Percentiles rank a stretch among this genome's conserved stretches.
Conservation (phyloP, 2,329 filamentous ascomycete species). For the Botrytis galanthina region DNA sequence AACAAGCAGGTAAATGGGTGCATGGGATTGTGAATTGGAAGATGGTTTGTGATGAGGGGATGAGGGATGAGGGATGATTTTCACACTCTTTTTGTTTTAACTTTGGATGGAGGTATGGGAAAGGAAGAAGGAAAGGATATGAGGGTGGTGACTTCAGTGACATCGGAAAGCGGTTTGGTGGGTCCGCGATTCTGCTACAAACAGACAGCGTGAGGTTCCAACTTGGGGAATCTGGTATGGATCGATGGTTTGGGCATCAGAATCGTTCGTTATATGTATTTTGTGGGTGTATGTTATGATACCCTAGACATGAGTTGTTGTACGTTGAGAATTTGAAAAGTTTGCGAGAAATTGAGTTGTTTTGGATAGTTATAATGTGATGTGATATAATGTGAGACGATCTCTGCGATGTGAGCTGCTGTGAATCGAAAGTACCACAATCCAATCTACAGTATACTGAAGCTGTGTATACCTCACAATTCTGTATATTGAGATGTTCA, state of each 20-base stretch:
- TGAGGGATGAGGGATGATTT: constrained; percentile 12
- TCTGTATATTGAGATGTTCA: neutral
- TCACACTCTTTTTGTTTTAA: constrained; percentile 12
- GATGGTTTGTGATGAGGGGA: constrained; percentile 13
- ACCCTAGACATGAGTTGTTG: constrained; percentile 5
- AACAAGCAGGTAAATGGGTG: constrained; percentile 1
- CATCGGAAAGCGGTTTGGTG: neutral
- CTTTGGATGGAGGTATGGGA: constrained; percentile 6
- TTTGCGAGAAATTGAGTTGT: neutral
- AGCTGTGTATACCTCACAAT: neutral
- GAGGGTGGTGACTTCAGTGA: neutral
- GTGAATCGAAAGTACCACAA: too few relatives aligned
- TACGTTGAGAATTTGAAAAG: neutral
- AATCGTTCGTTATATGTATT: constrained; percentile 3
- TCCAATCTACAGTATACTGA: too few relatives aligned
- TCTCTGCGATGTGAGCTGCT: neutral
- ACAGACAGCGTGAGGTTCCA: neutral
- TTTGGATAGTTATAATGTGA: neutral
- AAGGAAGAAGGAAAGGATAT: neutral
- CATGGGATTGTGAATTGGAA: constrained; percentile 13
- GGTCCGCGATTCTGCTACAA: constrained; percentile 6
- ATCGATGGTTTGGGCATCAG: constrained; percentile 4
- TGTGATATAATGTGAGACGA: neutral
- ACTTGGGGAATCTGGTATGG: constrained; percentile 9
- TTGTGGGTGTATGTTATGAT: constrained; percentile 21